phyloP scores from a whole-genome alignment of 169 alveolate species.

The Plasmodium cynomolgi region DNA sequence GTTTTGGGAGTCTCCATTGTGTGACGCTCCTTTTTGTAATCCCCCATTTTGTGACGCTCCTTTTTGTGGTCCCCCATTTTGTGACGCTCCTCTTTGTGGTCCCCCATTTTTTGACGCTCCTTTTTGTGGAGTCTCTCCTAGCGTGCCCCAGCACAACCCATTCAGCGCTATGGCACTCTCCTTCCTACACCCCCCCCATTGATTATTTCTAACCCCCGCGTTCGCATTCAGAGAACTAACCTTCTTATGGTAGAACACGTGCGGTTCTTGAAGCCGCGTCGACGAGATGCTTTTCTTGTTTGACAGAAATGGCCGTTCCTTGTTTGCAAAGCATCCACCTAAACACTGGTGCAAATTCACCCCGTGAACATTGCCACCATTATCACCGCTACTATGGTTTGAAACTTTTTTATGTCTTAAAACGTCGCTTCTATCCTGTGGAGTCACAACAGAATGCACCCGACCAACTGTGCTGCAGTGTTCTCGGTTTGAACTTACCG shows the following conservation, averaged over 20 bases:
- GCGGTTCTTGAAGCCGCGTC: neutral
- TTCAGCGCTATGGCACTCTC: neutral
- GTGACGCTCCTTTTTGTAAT: neutral
- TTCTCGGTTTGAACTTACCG: neutral
- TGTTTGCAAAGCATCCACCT: neutral
- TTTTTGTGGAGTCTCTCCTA: neutral
- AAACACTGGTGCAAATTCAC: neutral
- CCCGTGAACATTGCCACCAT: neutral
- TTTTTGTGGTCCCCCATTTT: too few relatives aligned
- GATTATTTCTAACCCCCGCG: neutral
- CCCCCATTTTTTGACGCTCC: neutral
- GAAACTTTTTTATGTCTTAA: neutral
- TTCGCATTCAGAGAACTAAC: neutral
- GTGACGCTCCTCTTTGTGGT: neutral
- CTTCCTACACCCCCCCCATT: neutral
- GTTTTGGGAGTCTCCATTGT: neutral
- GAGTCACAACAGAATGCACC: neutral
- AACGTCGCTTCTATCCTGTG: neutral
- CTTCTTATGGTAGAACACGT: neutral
- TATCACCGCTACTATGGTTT: neutral
- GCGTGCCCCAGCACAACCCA: neutral
- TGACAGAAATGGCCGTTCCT: neutral
- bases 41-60: neutral
- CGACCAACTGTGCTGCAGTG: neutral
- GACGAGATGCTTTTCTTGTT: neutral